A percentile compares a stretch with the other conserved stretches of the same genome.
These are phyloP conservation scores for Cichorium intybus DNA, from an alignment of 140 eudicot genomes.

Conservation along the genomic window DNA sequence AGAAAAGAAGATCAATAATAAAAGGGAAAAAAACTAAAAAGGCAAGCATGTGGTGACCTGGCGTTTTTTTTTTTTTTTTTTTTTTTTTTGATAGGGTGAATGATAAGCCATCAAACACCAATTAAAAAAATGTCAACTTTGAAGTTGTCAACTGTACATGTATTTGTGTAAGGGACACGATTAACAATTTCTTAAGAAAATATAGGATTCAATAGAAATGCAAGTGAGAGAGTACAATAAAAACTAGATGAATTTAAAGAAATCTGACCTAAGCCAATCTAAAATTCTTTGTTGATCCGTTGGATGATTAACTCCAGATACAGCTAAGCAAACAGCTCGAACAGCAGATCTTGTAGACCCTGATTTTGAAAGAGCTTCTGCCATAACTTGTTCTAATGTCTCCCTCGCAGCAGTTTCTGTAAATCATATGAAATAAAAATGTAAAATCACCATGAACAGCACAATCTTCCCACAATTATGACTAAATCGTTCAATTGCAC, in stretches of 20 bases:
- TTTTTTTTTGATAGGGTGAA: too few species aligned
- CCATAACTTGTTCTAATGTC: conserved; percentile 81
- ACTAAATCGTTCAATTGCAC: neutral
- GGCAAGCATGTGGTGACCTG: too few species aligned
- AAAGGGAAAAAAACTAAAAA: too few species aligned
- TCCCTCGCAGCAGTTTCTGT: conserved; percentile 91
- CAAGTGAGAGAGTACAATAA: neutral
- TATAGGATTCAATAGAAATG: neutral
- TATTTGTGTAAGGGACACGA: too few species aligned
- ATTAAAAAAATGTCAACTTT: too few species aligned
- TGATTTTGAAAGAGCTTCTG: conserved; percentile 72
- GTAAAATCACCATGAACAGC: too few species aligned
- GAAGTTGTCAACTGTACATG: too few species aligned
- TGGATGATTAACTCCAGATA: conserved; percentile 91
- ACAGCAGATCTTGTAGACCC: conserved; percentile 74
- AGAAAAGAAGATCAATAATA: too few species aligned
- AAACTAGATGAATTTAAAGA: neutral
- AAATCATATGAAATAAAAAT: conserved; percentile 21
- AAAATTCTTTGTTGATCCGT: conserved; percentile 76
- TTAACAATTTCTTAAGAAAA: too few species aligned
- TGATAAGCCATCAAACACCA: too few species aligned
- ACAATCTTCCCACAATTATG: neutral
- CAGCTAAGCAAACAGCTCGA: conserved; percentile 89
- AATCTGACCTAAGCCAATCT: conserved; percentile 74
- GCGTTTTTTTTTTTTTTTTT: too few species aligned